phyloP scores from a whole-genome alignment of 139 green algal species.

The Coelastrella sp. region DNA sequence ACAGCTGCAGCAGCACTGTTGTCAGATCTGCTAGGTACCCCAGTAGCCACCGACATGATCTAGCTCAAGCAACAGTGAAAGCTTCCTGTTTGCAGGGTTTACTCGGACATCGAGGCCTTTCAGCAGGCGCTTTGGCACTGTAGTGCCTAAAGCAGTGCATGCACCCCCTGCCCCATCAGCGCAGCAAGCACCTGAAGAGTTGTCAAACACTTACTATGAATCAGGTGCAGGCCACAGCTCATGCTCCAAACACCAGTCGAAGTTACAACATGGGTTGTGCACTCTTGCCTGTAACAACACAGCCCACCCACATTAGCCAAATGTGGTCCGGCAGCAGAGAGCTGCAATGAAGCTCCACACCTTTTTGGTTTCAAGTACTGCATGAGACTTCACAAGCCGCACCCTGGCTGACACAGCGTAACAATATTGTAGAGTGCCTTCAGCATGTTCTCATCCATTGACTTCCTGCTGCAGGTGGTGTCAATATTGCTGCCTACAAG shows the following conservation, averaged over 20 bases:
- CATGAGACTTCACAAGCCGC: too few relatives aligned
- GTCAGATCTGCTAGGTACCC: not conserved
- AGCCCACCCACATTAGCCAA: too few relatives aligned
- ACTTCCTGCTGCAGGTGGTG: not conserved
- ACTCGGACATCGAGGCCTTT: not conserved
- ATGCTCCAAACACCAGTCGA: not conserved
- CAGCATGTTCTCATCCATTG: too few relatives aligned
- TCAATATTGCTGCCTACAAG: conserved; percentile 17
- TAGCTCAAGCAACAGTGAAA: not conserved
- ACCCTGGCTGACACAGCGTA: too few relatives aligned
- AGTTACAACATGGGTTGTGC: too few relatives aligned
- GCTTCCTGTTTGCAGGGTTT: not conserved
- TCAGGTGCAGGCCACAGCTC: not conserved
- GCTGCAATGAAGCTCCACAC: too few relatives aligned
- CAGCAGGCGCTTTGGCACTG: not conserved
- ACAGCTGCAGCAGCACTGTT: not conserved
- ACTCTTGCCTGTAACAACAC: too few relatives aligned
- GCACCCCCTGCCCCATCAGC: not conserved
- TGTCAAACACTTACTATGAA: conserved; percentile 13
- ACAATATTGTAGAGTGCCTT: too few relatives aligned
- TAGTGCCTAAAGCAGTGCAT: not conserved
- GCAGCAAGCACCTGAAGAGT: conserved; percentile 19
- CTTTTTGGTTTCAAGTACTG: too few relatives aligned
- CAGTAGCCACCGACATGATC: too few relatives aligned
- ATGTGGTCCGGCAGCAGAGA: too few relatives aligned